phyloP scores from a whole-genome alignment of 768 basidiomycete species.

The Leccinum longicurvipes region DNA sequence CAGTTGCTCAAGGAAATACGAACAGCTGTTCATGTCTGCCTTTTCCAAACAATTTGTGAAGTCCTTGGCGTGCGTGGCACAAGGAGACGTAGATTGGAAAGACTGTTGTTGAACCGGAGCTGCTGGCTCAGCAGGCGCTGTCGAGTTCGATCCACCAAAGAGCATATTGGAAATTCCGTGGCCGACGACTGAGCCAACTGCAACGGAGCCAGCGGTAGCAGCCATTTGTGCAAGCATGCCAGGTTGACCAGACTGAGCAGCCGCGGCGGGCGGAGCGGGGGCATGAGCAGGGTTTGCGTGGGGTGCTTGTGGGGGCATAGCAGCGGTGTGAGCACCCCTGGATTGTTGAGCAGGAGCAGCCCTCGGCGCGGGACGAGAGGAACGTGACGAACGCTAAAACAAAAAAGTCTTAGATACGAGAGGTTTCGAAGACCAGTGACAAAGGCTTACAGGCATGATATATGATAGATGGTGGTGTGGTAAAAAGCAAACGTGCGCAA shows the following conservation, averaged over 20 bases:
- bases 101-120: conserved; percentile 46
- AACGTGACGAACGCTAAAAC: conserved; percentile 71
- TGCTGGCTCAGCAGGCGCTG: conserved; percentile 45
- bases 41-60: conserved; percentile 85
- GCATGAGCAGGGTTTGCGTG: conserved; percentile 43
- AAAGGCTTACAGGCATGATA: conserved; percentile 48
- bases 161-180: conserved; percentile 91
- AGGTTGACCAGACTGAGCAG: conserved; percentile 48
- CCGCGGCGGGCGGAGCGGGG: conserved; percentile 36
- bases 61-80: conserved; percentile 82
- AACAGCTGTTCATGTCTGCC: conserved; percentile 73
- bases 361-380: conserved; percentile 56
- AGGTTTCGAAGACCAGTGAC: not conserved
- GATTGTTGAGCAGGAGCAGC: conserved; percentile 49
- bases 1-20: conserved; percentile 85
- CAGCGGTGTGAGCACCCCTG: conserved; percentile 47
- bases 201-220: conserved; percentile 87
- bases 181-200: conserved; percentile 82
- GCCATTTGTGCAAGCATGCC: conserved; percentile 85
- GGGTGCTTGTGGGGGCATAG: conserved; percentile 41
- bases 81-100: conserved; percentile 47
- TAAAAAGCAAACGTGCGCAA: conserved; percentile 12
- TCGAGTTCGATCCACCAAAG: conserved; percentile 63
- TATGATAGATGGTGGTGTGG: conserved; percentile 11
- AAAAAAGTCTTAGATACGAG: not conserved